Evolutionary conservation across 2,329 filamentous ascomycete species (phyloP), one percentile per base, ranked within the genome.

Genomic region (Aureobasidium sp.): DNA sequence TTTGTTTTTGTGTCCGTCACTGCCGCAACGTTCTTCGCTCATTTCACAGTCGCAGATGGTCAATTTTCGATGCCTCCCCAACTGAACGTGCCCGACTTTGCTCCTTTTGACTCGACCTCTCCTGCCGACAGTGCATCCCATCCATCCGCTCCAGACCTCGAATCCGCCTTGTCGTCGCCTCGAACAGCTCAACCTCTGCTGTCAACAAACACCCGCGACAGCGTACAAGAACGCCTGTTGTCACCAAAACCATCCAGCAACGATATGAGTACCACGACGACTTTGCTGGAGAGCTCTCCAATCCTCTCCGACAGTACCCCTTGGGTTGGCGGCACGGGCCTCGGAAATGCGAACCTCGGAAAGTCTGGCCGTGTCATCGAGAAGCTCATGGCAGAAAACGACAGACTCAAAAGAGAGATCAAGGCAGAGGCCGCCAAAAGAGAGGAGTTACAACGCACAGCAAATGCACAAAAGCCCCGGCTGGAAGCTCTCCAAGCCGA

Each of bases 321-420:
- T 29, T 65, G 64, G 64, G 63, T 65, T 11, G 64, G 64, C n/a
- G 64, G 64, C 19, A 64, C 62, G 9, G 64, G 64, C 12, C 62
- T 65, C 12, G 64, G 62, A 8, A 64, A 40, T 49, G 53, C 62
- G 9, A 59, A 48, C 8, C 50, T 65, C 40, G 88, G 88, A 47
- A 91, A 91, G 77, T 90, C 86, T 11, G 88, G 88, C 9, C 81
- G 87, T 37, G 88, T 91, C 58, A 93, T 94, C 73, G 90, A 94
- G 75, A 85, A 85, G 70, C 81, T 94, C 60, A 89, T 91, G 70
- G 86, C 86, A 59, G 89, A 93, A 70, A 91, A 91, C 67, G 89
- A 93, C 69, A 82, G 85, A 44, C 78, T 93, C 49, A 89, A 89
- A 68, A 82, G 89, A 58, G 89, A 93, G 65, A 69, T 79, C 47